Percentiles rank a stretch among this genome's conserved stretches.
These are phyloP conservation scores for Acacia melanoxylon DNA, from an alignment of 306 rosid species.

Conservation along the genomic window DNA sequence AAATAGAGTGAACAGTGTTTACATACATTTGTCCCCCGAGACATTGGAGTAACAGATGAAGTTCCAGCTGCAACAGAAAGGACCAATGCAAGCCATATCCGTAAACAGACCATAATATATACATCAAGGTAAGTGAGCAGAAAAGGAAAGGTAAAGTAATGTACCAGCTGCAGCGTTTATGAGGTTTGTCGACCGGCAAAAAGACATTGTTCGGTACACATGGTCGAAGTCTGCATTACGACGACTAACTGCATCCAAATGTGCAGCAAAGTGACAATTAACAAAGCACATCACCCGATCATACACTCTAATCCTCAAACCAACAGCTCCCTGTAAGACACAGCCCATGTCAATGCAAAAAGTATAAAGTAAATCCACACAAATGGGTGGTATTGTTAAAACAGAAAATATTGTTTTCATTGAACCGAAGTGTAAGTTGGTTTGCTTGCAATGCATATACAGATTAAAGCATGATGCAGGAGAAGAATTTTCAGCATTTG, in stretches of 20 bases:
- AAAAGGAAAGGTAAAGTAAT: constrained; percentile 46
- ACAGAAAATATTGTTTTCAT: background rate
- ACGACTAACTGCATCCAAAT: constrained; percentile 88
- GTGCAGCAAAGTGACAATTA: constrained; percentile 99
- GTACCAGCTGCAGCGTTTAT: constrained; percentile 71
- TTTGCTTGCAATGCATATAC: constrained; percentile 11
- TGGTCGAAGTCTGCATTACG: constrained; percentile 94
- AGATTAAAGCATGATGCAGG: background rate
- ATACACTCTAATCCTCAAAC: constrained; percentile 88
- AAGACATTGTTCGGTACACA: constrained; percentile 88
- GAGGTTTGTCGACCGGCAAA: constrained; percentile 63
- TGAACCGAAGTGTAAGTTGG: constrained; percentile 17
- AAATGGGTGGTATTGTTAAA: constrained; percentile 1
- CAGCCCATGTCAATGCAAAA: constrained; percentile 38
- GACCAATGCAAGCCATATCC: constrained; percentile 78
- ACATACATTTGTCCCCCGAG: constrained; percentile 78
- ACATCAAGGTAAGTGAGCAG: constrained; percentile 51
- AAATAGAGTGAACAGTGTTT: constrained; percentile 32
- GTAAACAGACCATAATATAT: constrained; percentile 60
- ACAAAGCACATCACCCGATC: constrained; percentile 82
- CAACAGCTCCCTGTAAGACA: constrained; percentile 95
- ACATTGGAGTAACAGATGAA: constrained; percentile 63
- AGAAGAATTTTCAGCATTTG: constrained; percentile 13
- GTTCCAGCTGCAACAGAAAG: constrained; percentile 84
- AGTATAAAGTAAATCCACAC: constrained; percentile 6